Percentiles rank a stretch among this genome's conserved stretches.
Conservation (phyloP, 2,329 filamentous ascomycete species). For the Alternaria sp. region DNA sequence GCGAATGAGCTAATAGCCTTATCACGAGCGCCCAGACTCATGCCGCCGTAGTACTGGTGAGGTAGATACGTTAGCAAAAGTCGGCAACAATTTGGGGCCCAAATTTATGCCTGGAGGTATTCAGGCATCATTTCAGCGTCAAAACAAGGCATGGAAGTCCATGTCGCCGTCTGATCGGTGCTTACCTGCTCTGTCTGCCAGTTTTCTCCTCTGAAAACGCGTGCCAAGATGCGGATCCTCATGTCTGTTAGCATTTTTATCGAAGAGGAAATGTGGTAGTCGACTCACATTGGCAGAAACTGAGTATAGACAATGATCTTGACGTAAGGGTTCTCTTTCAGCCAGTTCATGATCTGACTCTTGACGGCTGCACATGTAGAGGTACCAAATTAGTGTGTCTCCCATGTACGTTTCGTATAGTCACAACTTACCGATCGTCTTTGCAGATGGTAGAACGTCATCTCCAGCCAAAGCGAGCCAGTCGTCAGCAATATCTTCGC, state of each 20-base stretch:
- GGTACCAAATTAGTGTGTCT: background rate
- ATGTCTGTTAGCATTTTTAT: conserved; percentile 12
- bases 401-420: background rate
- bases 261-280: rapidly evolving
- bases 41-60: conserved; percentile 58
- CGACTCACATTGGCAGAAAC: conserved; percentile 59
- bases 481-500: conserved; percentile 44
- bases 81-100: background rate
- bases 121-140: background rate
- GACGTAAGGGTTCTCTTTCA: conserved; percentile 53
- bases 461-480: conserved; percentile 52
- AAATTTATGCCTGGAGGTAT: background rate
- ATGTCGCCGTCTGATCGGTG: conserved; percentile 1
- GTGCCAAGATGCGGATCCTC: conserved; percentile 58
- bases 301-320: conserved; percentile 70
- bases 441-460: conserved; percentile 54
- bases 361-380: conserved; percentile 46
- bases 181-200: conserved; percentile 58
- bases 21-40: conserved; percentile 55
- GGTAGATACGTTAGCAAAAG: conserved; percentile 12
- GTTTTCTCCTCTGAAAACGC: conserved; percentile 59
- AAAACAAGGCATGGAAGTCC: background rate
- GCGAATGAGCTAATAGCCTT: conserved; percentile 59
- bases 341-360: conserved; percentile 56
- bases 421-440: conserved; percentile 48